phyloP scores from a whole-genome alignment of 192 early-diverging fungal genomes.

The Coemansia sp. region DNA sequence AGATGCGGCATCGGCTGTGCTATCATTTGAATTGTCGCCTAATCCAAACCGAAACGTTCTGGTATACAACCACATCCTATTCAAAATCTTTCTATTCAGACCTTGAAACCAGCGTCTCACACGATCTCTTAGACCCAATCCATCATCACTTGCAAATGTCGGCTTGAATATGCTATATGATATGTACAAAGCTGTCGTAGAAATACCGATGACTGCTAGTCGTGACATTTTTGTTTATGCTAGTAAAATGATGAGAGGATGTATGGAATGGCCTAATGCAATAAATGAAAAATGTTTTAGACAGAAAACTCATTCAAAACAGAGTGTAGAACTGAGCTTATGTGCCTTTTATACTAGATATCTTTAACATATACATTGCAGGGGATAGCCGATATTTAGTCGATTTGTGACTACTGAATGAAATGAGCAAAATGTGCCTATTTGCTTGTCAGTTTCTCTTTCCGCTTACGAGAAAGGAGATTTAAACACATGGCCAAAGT shows the following conservation, averaged over 20 bases:
- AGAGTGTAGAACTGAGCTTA: too few species aligned
- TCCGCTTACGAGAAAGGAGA: too few species aligned
- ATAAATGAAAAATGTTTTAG: neutral
- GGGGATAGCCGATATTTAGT: too few species aligned
- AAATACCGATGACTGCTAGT: conserved; percentile 3
- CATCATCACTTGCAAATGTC: neutral
- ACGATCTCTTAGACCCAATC: neutral
- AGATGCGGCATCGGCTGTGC: neutral
- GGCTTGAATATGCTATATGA: neutral
- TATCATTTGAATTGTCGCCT: neutral
- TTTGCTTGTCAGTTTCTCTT: too few species aligned
- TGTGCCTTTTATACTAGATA: too few species aligned
- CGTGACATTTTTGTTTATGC: neutral
- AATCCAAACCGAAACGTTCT: neutral
- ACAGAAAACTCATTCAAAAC: too few species aligned
- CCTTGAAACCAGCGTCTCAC: neutral
- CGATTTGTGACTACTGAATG: too few species aligned
- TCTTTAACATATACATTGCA: too few species aligned
- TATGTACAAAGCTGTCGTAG: neutral
- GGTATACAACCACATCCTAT: too few species aligned
- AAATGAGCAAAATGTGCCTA: too few species aligned
- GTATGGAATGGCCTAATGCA: neutral
- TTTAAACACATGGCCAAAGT: too few species aligned
- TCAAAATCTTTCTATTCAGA: neutral
- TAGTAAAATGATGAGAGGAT: neutral